Evolutionary conservation across 352 stramenopile species (phyloP), one percentile per base, ranked within the genome.

Genomic region (Globisporangium middletonii): DNA sequence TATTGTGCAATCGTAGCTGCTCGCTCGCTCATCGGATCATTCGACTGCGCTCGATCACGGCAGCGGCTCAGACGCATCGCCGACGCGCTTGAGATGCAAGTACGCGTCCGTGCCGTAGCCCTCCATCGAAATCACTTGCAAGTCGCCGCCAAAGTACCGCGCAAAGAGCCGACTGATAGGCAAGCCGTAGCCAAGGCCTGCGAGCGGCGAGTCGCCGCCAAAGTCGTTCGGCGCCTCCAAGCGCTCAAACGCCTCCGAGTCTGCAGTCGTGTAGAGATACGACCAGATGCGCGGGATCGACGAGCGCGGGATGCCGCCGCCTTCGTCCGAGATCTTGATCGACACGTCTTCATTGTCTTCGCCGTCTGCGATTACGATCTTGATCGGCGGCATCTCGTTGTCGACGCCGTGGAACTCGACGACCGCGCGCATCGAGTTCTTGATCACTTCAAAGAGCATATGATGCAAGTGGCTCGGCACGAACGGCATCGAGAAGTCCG

Each of bases 41-140:
- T 23, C 23, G 23, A 23, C 23, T 23, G 23, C 23, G 23, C 23
- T 23, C 26, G 19, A 11, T 50, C 16, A 27, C 26, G 86, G 86
- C 55, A 96, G 70, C 26, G 89, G 89, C 46, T 97, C 89, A 4
- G 83, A 89, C 26, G 83, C 86, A 61, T 97, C 88, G 9, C 89
- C 88, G n/a, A 98, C 84, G 52, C 90, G 86, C 66, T 95, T 96
- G 19, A 98, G 59, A 55, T 98, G 91, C 60, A 98, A 62, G 62
- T 98, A 98, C n/a, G 92, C 88, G 73, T 99, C 97, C 0, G 97
- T 99, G 46, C 97, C 97, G 69, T 99, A 99, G 23, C 98, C 98
- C 63, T 99, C 97, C 96, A 99, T 99, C 13, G 95, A 99, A 73
- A 99, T 99, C 53, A 99, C 97, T 66, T 97, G 94, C 23, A 99